Evolutionary conservation across 371 early-diverging fungal species (phyloP), one percentile per base, ranked within the genome.

Genomic region (Zopfochytrium polystomum): DNA sequence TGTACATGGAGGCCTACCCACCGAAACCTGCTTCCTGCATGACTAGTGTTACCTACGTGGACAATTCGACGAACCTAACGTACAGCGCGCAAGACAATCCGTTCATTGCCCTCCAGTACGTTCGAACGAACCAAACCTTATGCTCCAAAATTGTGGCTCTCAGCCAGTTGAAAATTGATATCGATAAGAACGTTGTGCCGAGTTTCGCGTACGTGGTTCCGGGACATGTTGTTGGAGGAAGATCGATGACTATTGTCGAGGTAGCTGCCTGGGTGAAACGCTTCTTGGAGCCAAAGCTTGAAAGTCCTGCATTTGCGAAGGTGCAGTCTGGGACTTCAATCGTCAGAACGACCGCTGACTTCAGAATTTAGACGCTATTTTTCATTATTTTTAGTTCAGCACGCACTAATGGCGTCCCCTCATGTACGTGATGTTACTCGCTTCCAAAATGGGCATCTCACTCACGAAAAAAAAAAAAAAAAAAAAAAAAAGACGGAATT

Each of bases 131-230:
- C 57, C 58, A 71, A 20, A 53, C 72, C 20, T 67, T 81, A 6
- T 81, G 81, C 57, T 63, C 72, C 46, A 79, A 78, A 5, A 80
- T 86, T 52, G 81, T 78, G 18, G 71, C 74, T 48, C 65, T 72
- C 27, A 59, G 67, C 18, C 70, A 76, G 69, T 64, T 88, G 44
- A 77, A 73, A 45, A 68, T 65, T 30, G 86, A 87, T 55, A 63
- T 82, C 30, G 56, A 59, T 1, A 60, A 60, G 13, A 68, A 71
- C 42, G 64, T 31, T 3, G 62, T 88, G 7, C 85, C 87, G 35
- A 78, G 80, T 47, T 85, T 57, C 62, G 70, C 74, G 1, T 84
- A 80, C 57, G 84, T 80, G 55, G 82, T 84, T 18, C 80, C 81
- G 23, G 74, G 74, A 58, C 43, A 68, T 55, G 52, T 62, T 45